These are phyloP conservation scores for Saksenaea oblongispora DNA, from an alignment of 371 early-diverging fungal genomes.

Conservation along the genomic window DNA sequence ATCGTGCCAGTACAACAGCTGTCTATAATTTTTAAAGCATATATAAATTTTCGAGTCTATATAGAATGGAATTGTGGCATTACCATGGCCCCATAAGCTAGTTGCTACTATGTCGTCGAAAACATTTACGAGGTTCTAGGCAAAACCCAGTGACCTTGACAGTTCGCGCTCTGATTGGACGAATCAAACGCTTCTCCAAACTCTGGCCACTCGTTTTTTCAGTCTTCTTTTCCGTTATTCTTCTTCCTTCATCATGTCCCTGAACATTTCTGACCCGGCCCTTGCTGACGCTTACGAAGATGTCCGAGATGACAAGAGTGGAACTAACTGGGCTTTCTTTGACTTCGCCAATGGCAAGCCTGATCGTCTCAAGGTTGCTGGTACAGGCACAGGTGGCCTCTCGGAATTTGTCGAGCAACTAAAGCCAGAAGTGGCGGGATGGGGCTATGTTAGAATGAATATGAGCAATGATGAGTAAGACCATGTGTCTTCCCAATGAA, in stretches of 20 bases:
- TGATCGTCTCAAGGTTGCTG: constrained; percentile 49
- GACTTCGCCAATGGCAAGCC: constrained; percentile 50
- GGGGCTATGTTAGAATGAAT: constrained; percentile 77
- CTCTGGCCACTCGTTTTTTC: neutral
- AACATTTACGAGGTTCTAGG: too few relatives aligned
- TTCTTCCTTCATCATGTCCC: constrained; percentile 34
- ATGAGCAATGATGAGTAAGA: constrained; percentile 87
- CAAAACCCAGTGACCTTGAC: neutral
- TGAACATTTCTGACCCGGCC: constrained; percentile 55
- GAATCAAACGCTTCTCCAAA: neutral
- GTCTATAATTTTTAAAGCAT: too few relatives aligned
- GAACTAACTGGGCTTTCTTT: constrained; percentile 66
- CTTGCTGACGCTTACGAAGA: constrained; percentile 70
- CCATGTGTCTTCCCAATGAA: neutral
- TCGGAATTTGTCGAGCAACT: constrained; percentile 65
- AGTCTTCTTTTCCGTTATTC: neutral
- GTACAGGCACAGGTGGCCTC: constrained; percentile 69
- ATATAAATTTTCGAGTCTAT: too few relatives aligned
- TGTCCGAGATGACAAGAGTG: constrained; percentile 68
- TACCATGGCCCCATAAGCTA: too few relatives aligned
- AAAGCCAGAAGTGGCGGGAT: constrained; percentile 72
- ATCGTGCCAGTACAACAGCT: too few relatives aligned
- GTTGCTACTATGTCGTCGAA: too few relatives aligned
- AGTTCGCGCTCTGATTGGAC: neutral
- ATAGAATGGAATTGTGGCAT: too few relatives aligned